A percentile compares a stretch with the other conserved stretches of the same genome.
Evolutionary conservation across 305 asterid genomes (phyloP).

Genomic region (Fraxinus xanthoxyloides): DNA sequence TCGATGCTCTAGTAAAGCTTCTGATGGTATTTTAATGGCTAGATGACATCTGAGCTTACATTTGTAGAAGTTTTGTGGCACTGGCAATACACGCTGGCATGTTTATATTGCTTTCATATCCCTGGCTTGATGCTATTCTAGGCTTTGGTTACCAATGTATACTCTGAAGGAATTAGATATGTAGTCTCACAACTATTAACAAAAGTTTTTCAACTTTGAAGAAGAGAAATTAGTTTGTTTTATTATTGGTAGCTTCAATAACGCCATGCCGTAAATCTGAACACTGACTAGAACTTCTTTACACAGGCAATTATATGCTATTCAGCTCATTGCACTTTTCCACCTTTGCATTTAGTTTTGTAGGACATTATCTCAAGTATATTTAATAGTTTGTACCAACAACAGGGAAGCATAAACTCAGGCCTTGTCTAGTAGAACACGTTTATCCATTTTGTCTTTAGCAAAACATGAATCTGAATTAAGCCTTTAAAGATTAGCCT

Average conservation of each 20-base stretch:
- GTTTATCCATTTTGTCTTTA: background rate
- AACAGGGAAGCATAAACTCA: background rate
- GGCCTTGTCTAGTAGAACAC: background rate
- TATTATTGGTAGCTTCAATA: background rate
- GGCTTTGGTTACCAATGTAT: background rate
- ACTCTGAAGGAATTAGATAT: background rate
- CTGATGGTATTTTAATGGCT: background rate
- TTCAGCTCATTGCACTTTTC: background rate
- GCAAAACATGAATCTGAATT: background rate
- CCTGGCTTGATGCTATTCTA: background rate
- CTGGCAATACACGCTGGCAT: background rate
- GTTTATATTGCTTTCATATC: background rate
- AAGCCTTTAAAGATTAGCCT: slow-evolving; percentile 2
- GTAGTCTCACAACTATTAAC: background rate
- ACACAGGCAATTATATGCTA: background rate
- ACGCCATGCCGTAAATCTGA: background rate
- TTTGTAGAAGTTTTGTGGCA: background rate
- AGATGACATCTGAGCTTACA: background rate
- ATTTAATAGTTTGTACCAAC: background rate
- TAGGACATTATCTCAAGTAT: background rate
- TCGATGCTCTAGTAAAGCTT: background rate
- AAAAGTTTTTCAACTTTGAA: background rate
- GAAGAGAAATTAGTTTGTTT: background rate
- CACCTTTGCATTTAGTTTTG: background rate
- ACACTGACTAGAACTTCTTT: background rate